Base-by-base conservation (phyloP, 2,329 filamentous ascomycete genomes). In the Fusarium anthophilum region DNA sequence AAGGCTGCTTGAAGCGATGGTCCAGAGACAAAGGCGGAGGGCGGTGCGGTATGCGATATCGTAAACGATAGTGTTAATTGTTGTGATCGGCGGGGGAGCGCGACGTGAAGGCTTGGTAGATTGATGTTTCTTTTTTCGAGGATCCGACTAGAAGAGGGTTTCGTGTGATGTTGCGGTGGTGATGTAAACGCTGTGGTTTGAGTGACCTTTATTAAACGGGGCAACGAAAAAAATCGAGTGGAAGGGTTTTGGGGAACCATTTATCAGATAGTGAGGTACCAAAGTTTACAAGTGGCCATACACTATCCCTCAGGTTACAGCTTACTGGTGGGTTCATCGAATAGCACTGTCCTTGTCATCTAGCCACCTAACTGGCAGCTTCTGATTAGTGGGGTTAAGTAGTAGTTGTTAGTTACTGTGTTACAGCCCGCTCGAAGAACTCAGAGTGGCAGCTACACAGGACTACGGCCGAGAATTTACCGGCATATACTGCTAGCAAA, bases 141-240 rank as follows among this genome's bases (percentile, higher is more conserved):
- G 50, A 63, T 70, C 63, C 61, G 65, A 67, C 66, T 62, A 66
- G 63, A 67, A 74, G 62, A 71, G 60, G 48, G 74, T 74, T 76
- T 72, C 66, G 68, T 78, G 71, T 77, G 74, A 77, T 73, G 67
- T 79, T 78, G 77, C 72, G 70, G 74, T 77, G 75, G 75, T 78
- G 76, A 77, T 76, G 74, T 78, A 78, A 77, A 77, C 69, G 72
- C 69, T 75, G 73, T 71, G 70, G 76, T 77, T 70, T 69, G 58
- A 66, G 70, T 69, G 60, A 65, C 53, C 70, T 70, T 73, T 74
- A 70, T 73, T 74, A 70, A 74, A 76, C 73, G 68, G 59, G 77
- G 77, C 72, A 54, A 71, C 73, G 73, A 79, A 82, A 82, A 81
- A 78, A 80, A 79, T 79, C 74, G 66, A 76, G 69, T 59, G 66